Evolutionary conservation across 768 basidiomycete genomes (phyloP).

Genomic region (Coprinellus aureogranulatus): DNA sequence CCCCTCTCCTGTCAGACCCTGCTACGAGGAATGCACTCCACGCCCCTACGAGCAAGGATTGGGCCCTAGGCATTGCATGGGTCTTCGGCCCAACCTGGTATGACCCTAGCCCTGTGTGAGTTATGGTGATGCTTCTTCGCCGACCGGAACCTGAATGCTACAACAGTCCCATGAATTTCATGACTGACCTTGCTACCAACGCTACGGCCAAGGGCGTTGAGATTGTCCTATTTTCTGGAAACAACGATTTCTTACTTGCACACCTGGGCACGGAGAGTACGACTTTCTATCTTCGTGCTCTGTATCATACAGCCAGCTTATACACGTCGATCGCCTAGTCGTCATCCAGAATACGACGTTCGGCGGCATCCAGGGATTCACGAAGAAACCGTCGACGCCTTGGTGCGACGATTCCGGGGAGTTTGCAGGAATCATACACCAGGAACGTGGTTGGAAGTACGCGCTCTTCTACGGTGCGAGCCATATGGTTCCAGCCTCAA

Average conservation of each 20-base stretch:
- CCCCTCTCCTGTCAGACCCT: conserved; percentile 39
- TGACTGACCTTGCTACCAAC: conserved; percentile 64
- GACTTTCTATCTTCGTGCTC: conserved; percentile 12
- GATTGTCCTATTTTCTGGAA: conserved; percentile 62
- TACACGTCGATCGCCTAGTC: conserved; percentile 32
- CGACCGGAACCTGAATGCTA: no score
- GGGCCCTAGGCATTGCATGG: conserved; percentile 36
- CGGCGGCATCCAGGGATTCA: conserved; percentile 74
- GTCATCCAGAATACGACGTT: conserved; percentile 78
- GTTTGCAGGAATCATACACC: conserved; percentile 68
- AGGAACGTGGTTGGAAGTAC: conserved; percentile 69
- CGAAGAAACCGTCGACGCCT: conserved; percentile 62
- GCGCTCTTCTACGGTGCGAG: conserved; percentile 42
- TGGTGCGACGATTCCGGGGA: conserved; percentile 61
- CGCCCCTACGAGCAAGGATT: conserved; percentile 60
- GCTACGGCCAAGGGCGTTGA: conserved; percentile 49
- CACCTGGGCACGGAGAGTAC: conserved; percentile 64
- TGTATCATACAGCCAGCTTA: background rate
- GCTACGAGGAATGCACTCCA: conserved; percentile 59
- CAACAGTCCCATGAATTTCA: conserved; percentile 66
- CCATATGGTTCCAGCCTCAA: conserved; percentile 37
- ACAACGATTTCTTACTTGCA: conserved; percentile 64
- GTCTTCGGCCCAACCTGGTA: conserved; percentile 35
- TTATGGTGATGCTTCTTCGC: no score
- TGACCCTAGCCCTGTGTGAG: conserved; percentile 17